These are phyloP conservation scores for Hortiboletus campestris DNA, from an alignment of 768 basidiomycete genomes.

Conservation along the genomic window DNA sequence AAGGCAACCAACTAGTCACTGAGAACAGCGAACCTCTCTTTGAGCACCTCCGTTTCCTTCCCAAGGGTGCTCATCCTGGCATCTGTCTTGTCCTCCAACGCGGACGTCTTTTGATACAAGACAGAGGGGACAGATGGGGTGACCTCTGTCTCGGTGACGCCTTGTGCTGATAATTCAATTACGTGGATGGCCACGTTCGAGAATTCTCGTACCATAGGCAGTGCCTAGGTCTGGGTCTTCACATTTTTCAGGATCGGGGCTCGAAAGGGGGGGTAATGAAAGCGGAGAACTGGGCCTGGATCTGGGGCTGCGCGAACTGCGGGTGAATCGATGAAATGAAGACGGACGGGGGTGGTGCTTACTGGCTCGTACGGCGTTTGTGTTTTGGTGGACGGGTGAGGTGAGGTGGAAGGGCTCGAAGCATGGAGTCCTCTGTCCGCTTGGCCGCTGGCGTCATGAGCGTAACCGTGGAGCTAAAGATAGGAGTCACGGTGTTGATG, in stretches of 20 bases:
- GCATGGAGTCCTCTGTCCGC: not conserved
- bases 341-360: not conserved
- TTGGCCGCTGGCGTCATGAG: not conserved
- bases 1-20: constrained; percentile 2
- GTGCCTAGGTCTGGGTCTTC: not conserved
- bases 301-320: not conserved
- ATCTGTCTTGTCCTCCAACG: not conserved
- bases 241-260: not conserved
- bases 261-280: constrained; percentile 13
- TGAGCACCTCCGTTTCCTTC: constrained; percentile 1
- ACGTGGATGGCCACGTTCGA: not conserved
- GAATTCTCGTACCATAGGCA: not conserved
- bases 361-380: not conserved
- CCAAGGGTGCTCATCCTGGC: not conserved
- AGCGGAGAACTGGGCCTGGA: constrained; percentile 14
- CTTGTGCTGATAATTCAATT: not conserved
- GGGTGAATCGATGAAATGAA: not conserved
- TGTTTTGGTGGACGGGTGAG: constrained; percentile 10
- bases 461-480: not conserved
- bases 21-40: constrained; percentile 1
- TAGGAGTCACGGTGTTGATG: not conserved
- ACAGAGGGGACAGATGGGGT: not conserved
- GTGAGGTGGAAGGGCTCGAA: constrained; percentile 14
- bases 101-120: not conserved
- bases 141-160: not conserved